A percentile compares a stretch with the other conserved stretches of the same genome.
Conservation (phyloP, 1,284 basidiomycete genomes). For the Boletus semigastroideus region DNA sequence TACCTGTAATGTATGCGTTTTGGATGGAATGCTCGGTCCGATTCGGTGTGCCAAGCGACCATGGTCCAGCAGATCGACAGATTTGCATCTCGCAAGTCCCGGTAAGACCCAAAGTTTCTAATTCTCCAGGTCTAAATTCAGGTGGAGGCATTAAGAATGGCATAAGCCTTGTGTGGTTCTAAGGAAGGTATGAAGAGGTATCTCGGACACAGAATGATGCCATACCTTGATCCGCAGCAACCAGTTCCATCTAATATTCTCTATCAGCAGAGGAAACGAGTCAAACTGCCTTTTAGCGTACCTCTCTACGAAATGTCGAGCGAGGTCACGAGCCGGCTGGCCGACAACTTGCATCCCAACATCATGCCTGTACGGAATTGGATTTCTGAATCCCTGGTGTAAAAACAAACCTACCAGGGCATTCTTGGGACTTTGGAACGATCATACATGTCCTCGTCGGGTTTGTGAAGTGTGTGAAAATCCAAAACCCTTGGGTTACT, state of each 20-base stretch:
- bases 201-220: conserved; percentile 8
- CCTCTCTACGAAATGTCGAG: conserved; percentile 94
- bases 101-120: conserved; percentile 80
- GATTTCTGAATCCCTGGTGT: background rate
- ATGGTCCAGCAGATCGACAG: conserved; percentile 92
- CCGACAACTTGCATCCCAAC: conserved; percentile 95
- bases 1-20: conserved; percentile 91
- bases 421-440: conserved; percentile 87
- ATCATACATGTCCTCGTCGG: conserved; percentile 94
- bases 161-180: conserved; percentile 91
- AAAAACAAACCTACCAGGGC: conserved; percentile 76
- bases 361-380: conserved; percentile 73
- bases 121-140: conserved; percentile 85
- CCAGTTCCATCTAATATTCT: conserved; percentile 75
- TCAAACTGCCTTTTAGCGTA: conserved; percentile 35
- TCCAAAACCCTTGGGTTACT: conserved; percentile 89
- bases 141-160: conserved; percentile 94
- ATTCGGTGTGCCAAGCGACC: conserved; percentile 91
- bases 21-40: conserved; percentile 92
- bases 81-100: conserved; percentile 98
- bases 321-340: conserved; percentile 93
- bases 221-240: conserved; percentile 85
- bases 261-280: conserved; percentile 21
- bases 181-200: background rate
- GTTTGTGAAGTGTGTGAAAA: conserved; percentile 87